Evolutionary conservation across 1,284 basidiomycete species (phyloP).

Genomic region (Bjerkandera adusta): DNA sequence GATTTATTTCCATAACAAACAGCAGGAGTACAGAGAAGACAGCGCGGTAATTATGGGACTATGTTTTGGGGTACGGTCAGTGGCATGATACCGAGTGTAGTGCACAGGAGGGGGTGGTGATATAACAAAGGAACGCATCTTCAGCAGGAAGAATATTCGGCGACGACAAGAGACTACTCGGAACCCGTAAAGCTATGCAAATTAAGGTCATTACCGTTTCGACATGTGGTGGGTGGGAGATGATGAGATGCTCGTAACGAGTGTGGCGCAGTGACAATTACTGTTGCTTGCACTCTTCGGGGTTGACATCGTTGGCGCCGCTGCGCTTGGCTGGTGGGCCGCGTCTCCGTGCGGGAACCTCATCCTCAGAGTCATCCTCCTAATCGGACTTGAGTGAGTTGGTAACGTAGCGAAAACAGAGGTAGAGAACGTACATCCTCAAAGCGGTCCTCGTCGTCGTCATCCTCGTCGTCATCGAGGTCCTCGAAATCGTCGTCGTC

Average conservation of each 20-base stretch:
- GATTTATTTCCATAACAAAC: too few species aligned
- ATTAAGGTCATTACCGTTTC: too few species aligned
- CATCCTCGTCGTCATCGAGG: conserved; percentile 55
- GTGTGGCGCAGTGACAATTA: conserved; percentile 30
- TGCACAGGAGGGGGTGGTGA: too few species aligned
- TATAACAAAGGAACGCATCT: too few species aligned
- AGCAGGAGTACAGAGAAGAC: too few species aligned
- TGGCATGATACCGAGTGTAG: too few species aligned
- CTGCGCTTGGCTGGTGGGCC: conserved; percentile 49
- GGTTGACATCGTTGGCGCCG: conserved; percentile 51
- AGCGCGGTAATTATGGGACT: too few species aligned
- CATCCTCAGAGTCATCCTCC: conserved; percentile 63
- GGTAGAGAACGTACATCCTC: conserved; percentile 41
- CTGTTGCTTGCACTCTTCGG: conserved; percentile 88
- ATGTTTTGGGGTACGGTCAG: too few species aligned
- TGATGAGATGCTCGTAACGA: background rate
- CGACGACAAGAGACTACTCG: too few species aligned
- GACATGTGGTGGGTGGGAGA: too few species aligned
- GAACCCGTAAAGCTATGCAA: too few species aligned
- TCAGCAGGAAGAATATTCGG: too few species aligned
- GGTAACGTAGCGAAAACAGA: conserved; percentile 11
- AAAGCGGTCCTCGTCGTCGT: conserved; percentile 48
- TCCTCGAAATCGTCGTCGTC: conserved; percentile 70
- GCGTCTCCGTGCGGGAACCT: conserved; percentile 54
- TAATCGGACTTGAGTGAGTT: conserved; percentile 24